Evolutionary conservation across 1,139 yeast species (phyloP).

Genomic region (Scheffersomyces cryptocercus): DNA sequence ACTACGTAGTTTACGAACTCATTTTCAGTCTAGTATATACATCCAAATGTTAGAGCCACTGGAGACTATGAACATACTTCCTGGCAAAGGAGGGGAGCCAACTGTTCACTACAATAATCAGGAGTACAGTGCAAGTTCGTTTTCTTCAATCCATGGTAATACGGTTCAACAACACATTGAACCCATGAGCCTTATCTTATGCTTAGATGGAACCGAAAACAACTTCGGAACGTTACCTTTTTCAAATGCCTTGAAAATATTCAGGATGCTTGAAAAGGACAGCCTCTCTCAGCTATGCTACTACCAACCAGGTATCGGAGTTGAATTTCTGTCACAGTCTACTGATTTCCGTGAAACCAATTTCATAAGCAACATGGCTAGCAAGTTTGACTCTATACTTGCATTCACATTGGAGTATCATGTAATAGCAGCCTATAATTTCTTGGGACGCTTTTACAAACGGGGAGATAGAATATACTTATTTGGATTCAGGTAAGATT

Average conservation of each 20-base stretch:
- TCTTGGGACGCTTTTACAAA: conserved; percentile 47
- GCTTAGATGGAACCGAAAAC: conserved; percentile 65
- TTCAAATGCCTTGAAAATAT: conserved; percentile 57
- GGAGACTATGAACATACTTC: no score
- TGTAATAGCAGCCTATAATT: conserved; percentile 56
- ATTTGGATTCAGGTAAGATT: conserved; percentile 53
- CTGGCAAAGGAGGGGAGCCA: neutral
- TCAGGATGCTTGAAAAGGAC: conserved; percentile 51
- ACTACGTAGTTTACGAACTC: no score
- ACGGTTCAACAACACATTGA: neutral
- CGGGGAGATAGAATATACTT: conserved; percentile 53
- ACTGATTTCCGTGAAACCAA: conserved; percentile 16
- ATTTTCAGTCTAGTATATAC: no score
- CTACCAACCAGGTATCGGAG: conserved; percentile 70
- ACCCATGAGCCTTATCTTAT: conserved; percentile 35
- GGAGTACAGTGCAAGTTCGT: neutral
- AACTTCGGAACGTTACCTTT: conserved; percentile 58
- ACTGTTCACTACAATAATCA: neutral
- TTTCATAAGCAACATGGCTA: conserved; percentile 15
- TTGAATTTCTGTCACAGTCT: conserved; percentile 42
- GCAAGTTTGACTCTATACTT: conserved; percentile 45
- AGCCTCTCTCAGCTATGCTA: conserved; percentile 50
- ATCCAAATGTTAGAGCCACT: no score
- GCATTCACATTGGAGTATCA: conserved; percentile 57
- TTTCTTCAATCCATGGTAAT: neutral